A percentile compares a stretch with the other conserved stretches of the same genome.
phyloP scores from a whole-genome alignment of 371 early-diverging fungal species.

The Edhazardia aedis region DNA sequence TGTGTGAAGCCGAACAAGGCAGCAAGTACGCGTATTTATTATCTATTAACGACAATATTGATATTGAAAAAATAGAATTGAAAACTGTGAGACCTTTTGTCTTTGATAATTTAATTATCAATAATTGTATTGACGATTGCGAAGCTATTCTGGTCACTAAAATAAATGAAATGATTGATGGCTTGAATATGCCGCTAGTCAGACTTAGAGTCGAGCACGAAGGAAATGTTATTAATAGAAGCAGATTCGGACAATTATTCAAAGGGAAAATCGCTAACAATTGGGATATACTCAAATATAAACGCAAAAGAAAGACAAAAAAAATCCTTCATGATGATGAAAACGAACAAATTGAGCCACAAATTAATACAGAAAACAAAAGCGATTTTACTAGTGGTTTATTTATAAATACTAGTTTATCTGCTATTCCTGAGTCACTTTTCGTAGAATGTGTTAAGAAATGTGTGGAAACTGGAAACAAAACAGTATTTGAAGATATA shows the following conservation, averaged over 20 bases:
- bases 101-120: not conserved
- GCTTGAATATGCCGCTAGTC: not conserved
- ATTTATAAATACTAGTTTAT: not conserved
- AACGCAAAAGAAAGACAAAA: not conserved
- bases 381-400: not conserved
- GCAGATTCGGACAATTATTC: not conserved
- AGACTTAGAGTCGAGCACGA: not conserved
- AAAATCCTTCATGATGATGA: not conserved
- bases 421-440: not conserved
- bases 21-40: slow-evolving; percentile 52
- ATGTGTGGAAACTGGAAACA: not conserved
- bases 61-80: not conserved
- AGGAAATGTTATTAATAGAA: not conserved
- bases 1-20: slow-evolving; percentile 65
- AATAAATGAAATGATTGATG: not conserved
- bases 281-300: not conserved
- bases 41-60: not conserved
- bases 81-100: not conserved
- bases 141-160: not conserved
- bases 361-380: not conserved
- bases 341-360: not conserved
- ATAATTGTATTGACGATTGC: not conserved
- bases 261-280: not conserved
- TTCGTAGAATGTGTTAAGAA: not conserved
- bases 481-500: not conserved